Conservation (phyloP, 2,329 filamentous ascomycete species). For the Monilinia aucupariae region DNA sequence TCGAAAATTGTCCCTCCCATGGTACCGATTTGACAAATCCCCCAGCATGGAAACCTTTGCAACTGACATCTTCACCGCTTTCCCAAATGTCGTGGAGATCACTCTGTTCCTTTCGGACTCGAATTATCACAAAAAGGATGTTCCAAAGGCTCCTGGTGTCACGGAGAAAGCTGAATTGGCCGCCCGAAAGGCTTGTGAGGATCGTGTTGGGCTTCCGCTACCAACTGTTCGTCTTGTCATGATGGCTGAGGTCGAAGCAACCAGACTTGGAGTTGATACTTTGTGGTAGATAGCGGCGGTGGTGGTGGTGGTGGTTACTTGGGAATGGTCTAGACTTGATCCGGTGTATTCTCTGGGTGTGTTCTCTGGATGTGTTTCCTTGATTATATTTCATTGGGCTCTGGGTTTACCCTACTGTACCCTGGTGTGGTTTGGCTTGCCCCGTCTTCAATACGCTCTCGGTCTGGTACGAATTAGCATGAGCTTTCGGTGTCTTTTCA, state of each 20-base stretch:
- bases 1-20: background rate
- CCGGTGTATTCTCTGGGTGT: background rate
- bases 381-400: background rate
- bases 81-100: background rate
- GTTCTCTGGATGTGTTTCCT: background rate
- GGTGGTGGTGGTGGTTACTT: background rate
- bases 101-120: background rate
- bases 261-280: background rate
- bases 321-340: background rate
- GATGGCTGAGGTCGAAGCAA: background rate
- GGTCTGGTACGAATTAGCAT: no score
- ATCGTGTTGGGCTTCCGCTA: background rate
- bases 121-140: background rate
- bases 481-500: no score
- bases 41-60: background rate
- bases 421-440: no score
- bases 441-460: no score
- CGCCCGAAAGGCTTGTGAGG: background rate
- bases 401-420: background rate
- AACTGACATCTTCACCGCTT: background rate
- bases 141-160: background rate
- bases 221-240: background rate
- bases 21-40: background rate
- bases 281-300: background rate
- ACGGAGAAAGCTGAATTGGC: background rate